Conservation (phyloP, 257 asterid genomes). For the Solanum dulcamara region DNA sequence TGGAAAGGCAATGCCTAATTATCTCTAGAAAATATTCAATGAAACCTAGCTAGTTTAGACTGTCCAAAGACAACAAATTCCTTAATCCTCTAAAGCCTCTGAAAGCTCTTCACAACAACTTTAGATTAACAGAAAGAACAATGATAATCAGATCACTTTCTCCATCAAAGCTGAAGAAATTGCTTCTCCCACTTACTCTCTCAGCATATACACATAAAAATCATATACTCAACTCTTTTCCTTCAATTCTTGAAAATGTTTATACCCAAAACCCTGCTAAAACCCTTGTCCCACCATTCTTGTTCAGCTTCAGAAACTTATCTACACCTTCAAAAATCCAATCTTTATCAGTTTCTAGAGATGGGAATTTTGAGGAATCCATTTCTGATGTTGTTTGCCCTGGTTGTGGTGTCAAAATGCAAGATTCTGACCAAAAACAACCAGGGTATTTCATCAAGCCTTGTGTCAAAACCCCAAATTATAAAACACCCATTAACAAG, state of each 20-base stretch:
- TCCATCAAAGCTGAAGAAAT: conserved; percentile 39
- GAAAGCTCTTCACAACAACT: not conserved
- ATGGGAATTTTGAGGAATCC: conserved; percentile 73
- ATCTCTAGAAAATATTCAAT: no score
- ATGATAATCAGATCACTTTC: conserved; percentile 46
- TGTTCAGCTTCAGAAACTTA: conserved; percentile 19
- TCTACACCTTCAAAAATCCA: conserved; percentile 28
- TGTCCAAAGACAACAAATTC: not conserved
- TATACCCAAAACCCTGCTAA: conserved; percentile 43
- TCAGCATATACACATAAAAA: conserved; percentile 14
- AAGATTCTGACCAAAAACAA: conserved; percentile 50
- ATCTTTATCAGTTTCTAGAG: conserved; percentile 31
- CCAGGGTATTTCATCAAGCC: conserved; percentile 56
- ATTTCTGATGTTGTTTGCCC: conserved; percentile 40
- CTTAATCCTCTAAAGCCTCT: not conserved
- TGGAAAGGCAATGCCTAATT: no score
- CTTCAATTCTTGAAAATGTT: conserved; percentile 5
- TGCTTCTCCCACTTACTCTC: conserved; percentile 27
- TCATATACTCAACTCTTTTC: conserved; percentile 15
- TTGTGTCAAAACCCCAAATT: conserved; percentile 23
- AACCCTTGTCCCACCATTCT: conserved; percentile 21
- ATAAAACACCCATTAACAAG: conserved; percentile 42
- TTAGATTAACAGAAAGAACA: not conserved
- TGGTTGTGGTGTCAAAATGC: conserved; percentile 84
- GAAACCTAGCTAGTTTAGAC: not conserved